Percentiles rank a stretch among this genome's conserved stretches.
Evolutionary conservation across 1,284 basidiomycete species (phyloP).

Genomic region (Coniferiporia sulphurascens): DNA sequence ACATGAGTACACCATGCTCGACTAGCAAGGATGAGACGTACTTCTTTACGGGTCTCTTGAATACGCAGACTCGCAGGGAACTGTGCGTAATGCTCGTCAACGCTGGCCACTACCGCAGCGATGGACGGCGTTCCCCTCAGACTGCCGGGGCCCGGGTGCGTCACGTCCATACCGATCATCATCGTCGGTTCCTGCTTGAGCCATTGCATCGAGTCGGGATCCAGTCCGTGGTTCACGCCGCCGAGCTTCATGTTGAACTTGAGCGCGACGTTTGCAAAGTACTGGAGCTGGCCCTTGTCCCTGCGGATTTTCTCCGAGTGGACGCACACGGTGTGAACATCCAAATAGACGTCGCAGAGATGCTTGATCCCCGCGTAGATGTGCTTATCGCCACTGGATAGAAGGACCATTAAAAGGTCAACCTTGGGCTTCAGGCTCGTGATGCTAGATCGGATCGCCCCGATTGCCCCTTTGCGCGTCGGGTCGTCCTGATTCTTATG

Average conservation of each 20-base stretch:
- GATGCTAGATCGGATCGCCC: slow-evolving; percentile 29
- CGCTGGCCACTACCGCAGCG: slow-evolving; percentile 74
- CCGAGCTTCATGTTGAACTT: slow-evolving; percentile 81
- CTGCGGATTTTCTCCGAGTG: slow-evolving; percentile 59
- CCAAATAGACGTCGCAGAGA: slow-evolving; percentile 60
- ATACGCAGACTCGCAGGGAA: slow-evolving; percentile 70
- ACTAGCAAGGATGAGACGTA: slow-evolving; percentile 26
- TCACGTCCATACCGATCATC: slow-evolving; percentile 81
- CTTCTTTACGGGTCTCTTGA: slow-evolving; percentile 72
- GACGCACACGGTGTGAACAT: slow-evolving; percentile 65
- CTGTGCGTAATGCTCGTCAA: slow-evolving; percentile 57
- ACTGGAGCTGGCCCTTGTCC: slow-evolving; percentile 60
- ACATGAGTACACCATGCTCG: neutral
- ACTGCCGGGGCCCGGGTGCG: slow-evolving; percentile 69
- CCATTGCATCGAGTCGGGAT: slow-evolving; percentile 47
- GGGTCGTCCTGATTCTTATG: slow-evolving; percentile 42
- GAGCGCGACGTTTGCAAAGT: slow-evolving; percentile 72
- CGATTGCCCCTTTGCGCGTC: slow-evolving; percentile 41
- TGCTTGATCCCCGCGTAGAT: slow-evolving; percentile 69
- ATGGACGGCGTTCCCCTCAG: slow-evolving; percentile 68
- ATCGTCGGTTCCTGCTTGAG: slow-evolving; percentile 58
- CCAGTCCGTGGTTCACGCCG: slow-evolving; percentile 67
- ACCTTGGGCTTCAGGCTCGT: slow-evolving; percentile 30
- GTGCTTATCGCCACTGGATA: slow-evolving; percentile 62
- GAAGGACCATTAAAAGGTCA: slow-evolving; percentile 43